Conservation (phyloP, 2,329 filamentous ascomycete genomes). For the Alternaria brassicicola region DNA sequence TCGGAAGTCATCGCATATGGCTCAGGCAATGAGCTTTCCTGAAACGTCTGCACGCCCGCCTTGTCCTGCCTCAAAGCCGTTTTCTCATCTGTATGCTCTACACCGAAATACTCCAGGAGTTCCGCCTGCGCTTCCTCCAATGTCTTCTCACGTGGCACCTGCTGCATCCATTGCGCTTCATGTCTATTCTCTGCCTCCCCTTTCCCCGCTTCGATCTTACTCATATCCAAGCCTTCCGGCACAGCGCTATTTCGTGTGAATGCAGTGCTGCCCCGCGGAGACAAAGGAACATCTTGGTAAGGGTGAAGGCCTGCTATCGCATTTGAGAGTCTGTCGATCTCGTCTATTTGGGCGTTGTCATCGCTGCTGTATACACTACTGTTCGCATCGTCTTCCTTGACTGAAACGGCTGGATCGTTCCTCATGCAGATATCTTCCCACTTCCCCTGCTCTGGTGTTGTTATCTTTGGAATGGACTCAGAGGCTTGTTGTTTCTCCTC, state of each 20-base stretch:
- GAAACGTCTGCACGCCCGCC: neutral
- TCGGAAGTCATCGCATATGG: conserved; percentile 2
- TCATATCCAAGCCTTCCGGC: conserved; percentile 4
- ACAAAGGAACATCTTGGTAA: neutral
- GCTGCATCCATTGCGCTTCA: fast-evolving
- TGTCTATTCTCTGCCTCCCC: neutral
- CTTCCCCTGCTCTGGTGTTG: fast-evolving
- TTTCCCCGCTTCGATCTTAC: neutral
- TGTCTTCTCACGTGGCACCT: neutral
- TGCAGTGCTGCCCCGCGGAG: neutral
- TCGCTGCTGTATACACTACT: neutral
- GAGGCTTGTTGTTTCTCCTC: neutral
- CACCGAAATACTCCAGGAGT: neutral
- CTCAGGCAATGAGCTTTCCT: neutral
- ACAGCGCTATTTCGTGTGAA: conserved; percentile 8
- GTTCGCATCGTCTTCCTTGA: neutral
- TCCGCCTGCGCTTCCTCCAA: neutral
- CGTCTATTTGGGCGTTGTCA: neutral
- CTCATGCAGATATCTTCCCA: neutral
- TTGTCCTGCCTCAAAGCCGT: fast-evolving
- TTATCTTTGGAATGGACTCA: neutral
- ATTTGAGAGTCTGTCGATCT: neutral
- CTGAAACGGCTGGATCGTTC: fast-evolving
- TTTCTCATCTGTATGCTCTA: neutral
- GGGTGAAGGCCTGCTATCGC: neutral